These are phyloP conservation scores for Kodamaea leandrae DNA, from an alignment of 805 yeast genomes.

Conservation along the genomic window DNA sequence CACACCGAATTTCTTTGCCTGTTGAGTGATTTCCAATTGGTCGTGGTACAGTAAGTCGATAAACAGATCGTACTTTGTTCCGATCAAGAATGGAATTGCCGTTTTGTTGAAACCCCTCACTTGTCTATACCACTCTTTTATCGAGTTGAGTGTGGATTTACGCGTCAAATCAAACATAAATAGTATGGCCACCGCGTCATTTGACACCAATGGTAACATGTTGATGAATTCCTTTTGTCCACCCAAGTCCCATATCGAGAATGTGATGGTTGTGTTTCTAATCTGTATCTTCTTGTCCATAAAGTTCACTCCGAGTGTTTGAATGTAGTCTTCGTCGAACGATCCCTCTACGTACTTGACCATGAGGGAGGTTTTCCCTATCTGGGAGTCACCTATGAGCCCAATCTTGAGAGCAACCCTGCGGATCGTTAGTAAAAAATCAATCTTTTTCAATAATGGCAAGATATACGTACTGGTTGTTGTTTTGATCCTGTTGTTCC, in stretches of 20 bases:
- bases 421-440: slow-evolving; percentile 19
- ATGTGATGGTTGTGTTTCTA: slow-evolving; percentile 82
- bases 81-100: slow-evolving; percentile 87
- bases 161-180: slow-evolving; percentile 88
- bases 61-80: slow-evolving; percentile 90
- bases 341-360: slow-evolving; percentile 95
- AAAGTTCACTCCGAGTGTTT: slow-evolving; percentile 92
- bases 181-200: slow-evolving; percentile 87
- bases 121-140: slow-evolving; percentile 93
- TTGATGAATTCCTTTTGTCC: slow-evolving; percentile 94
- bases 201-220: slow-evolving; percentile 89
- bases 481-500: slow-evolving; percentile 26
- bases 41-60: slow-evolving; percentile 75
- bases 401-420: slow-evolving; percentile 81
- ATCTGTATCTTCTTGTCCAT: slow-evolving; percentile 87
- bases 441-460: not conserved
- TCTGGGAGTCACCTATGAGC: slow-evolving; percentile 91
- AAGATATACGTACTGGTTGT: slow-evolving; percentile 36
- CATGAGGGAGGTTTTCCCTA: slow-evolving; percentile 95
- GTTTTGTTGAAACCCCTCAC: slow-evolving; percentile 86
- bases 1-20: slow-evolving; percentile 78
- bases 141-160: slow-evolving; percentile 78
- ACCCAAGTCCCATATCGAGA: slow-evolving; percentile 93
- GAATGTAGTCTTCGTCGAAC: slow-evolving; percentile 88
- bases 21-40: slow-evolving; percentile 78